A percentile compares a stretch with the other conserved stretches of the same genome.
These are phyloP conservation scores for Tripterygium wilfordii DNA, from an alignment of 177 flowering plant species.

Conservation along the genomic window DNA sequence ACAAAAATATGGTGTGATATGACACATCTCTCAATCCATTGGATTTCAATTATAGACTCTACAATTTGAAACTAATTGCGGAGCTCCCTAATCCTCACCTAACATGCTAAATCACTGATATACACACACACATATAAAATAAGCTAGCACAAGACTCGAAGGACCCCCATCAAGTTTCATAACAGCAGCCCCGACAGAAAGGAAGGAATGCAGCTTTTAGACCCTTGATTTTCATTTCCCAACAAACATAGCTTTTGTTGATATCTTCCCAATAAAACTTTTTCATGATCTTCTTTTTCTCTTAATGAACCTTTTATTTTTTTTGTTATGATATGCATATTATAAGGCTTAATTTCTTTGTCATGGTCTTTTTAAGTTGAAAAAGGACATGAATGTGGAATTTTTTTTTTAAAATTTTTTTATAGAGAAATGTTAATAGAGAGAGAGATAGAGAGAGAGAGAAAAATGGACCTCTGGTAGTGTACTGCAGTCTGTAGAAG, in stretches of 20 bases:
- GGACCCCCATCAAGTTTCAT: constrained; percentile 25
- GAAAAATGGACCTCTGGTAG: constrained; percentile 43
- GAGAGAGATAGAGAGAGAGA: constrained; percentile 15
- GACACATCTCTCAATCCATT: too few species aligned
- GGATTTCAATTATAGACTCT: too few species aligned
- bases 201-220: constrained; percentile 68
- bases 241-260: constrained; percentile 42
- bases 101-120: too few species aligned
- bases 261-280: neutral
- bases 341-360: constrained; percentile 12
- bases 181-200: constrained; percentile 64
- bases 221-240: constrained; percentile 70
- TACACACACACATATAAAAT: too few species aligned
- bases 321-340: constrained; percentile 17
- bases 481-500: constrained; percentile 51
- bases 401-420: neutral
- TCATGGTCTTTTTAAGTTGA: too few species aligned
- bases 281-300: too few species aligned
- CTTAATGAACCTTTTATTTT: too few species aligned
- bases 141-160: constrained; percentile 40
- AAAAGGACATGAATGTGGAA: too few species aligned
- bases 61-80: too few species aligned
- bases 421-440: neutral
- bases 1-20: too few species aligned
- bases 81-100: too few species aligned